Conservation (phyloP, 139 green algal species). For the Coccomyxa sp. region DNA sequence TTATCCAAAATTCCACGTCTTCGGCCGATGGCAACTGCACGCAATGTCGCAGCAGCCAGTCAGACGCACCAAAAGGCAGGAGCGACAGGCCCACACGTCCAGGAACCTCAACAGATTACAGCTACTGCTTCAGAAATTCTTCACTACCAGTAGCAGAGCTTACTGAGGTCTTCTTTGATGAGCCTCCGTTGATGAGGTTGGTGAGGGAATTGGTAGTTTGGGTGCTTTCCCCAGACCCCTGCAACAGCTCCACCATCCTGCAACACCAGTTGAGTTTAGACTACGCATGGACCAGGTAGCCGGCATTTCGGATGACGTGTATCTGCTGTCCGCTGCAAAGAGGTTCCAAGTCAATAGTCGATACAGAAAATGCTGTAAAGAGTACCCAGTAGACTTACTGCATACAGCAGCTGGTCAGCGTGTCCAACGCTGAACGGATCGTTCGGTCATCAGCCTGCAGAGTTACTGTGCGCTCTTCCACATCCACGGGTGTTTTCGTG, state of each 20-base stretch:
- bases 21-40: constrained; percentile 67
- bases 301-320: background rate
- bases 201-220: constrained; percentile 56
- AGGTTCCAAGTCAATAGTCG: background rate
- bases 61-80: no score
- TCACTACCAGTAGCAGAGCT: background rate
- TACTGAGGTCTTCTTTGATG: constrained; percentile 8
- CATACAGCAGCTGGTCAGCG: constrained; percentile 83
- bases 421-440: constrained; percentile 72
- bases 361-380: background rate
- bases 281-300: background rate
- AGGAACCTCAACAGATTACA: background rate
- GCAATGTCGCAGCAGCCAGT: no score
- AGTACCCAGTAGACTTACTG: constrained; percentile 41
- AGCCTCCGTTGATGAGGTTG: constrained; percentile 27
- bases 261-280: background rate
- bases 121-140: background rate
- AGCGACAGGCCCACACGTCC: no score
- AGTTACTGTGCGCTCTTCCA: constrained; percentile 76
- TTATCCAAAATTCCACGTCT: constrained; percentile 84
- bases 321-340: no score
- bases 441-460: constrained; percentile 59
- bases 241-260: constrained; percentile 78
- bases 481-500: constrained; percentile 70
- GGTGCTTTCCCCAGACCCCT: constrained; percentile 32